Conservation (phyloP, 768 basidiomycete species). For the Epithele typhae region DNA sequence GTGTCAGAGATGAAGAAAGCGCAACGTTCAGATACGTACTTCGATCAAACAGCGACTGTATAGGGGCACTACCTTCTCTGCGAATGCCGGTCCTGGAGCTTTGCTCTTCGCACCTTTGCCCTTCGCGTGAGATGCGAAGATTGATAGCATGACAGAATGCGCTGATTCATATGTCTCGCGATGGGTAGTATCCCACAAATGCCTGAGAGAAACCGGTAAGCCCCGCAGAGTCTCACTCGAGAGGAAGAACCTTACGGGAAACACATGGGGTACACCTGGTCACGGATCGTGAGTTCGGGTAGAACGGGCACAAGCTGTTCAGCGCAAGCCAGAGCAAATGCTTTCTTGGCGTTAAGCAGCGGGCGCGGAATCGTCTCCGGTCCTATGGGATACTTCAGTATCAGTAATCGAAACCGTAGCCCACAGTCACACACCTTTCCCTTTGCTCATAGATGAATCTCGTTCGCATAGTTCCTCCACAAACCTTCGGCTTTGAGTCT, state of each 20-base stretch:
- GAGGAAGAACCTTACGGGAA: conserved; percentile 48
- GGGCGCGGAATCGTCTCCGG: conserved; percentile 2
- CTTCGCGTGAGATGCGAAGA: conserved; percentile 61
- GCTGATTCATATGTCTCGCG: conserved; percentile 84
- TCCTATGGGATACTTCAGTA: neutral
- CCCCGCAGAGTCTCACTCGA: neutral
- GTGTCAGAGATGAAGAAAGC: no score
- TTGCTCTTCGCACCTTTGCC: conserved; percentile 13
- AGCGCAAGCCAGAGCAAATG: conserved; percentile 67
- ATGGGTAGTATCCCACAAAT: conserved; percentile 51
- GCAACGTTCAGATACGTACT: no score
- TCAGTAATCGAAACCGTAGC: no score
- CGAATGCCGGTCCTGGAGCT: conserved; percentile 28
- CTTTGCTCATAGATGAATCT: neutral
- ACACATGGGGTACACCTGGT: conserved; percentile 56
- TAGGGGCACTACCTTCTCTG: conserved; percentile 63
- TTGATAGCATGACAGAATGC: conserved; percentile 76
- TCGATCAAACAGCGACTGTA: conserved; percentile 70
- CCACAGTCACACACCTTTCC: conserved; percentile 2
- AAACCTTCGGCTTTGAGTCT: conserved; percentile 33
- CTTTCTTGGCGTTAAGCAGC: conserved; percentile 34
- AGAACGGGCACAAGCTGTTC: conserved; percentile 75
- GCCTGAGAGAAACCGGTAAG: conserved; percentile 34
- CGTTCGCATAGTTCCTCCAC: conserved; percentile 30
- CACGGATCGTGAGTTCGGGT: conserved; percentile 45